Evolutionary conservation across 768 basidiomycete genomes (phyloP).

Genomic region (Brasilioporus rufonigricans): DNA sequence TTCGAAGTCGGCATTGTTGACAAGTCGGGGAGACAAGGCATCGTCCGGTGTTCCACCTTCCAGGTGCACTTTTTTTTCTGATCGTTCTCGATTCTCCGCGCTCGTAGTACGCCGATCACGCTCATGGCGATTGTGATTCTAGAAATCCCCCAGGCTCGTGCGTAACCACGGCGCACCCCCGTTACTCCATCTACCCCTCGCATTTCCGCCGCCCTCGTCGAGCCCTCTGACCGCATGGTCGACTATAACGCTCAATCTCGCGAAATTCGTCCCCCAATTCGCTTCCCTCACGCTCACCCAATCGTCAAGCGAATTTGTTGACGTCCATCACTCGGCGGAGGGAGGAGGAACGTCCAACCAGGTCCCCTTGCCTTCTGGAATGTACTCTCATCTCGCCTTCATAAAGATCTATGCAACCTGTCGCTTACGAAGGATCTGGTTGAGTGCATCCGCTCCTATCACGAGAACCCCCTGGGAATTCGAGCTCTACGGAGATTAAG

Average conservation of each 20-base stretch:
- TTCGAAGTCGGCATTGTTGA: conserved; percentile 77
- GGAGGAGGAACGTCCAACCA: conserved; percentile 17
- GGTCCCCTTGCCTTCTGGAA: conserved; percentile 44
- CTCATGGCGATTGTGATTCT: conserved; percentile 12
- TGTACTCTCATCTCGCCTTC: conserved; percentile 66
- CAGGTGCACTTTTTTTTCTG: conserved; percentile 48
- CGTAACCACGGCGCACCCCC: conserved; percentile 41
- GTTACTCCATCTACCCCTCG: conserved; percentile 67
- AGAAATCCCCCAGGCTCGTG: conserved; percentile 58
- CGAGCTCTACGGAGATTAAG: conserved; percentile 53
- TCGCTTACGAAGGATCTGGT: conserved; percentile 74
- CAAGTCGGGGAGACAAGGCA: conserved; percentile 53
- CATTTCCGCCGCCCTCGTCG: conserved; percentile 56
- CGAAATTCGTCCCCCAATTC: conserved; percentile 60
- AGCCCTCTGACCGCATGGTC: conserved; percentile 68
- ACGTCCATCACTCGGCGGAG: conserved; percentile 23
- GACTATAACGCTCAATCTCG: conserved; percentile 60
- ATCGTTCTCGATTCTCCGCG: neutral
- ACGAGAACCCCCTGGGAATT: conserved; percentile 74
- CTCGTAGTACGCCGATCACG: neutral
- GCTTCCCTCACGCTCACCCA: conserved; percentile 41
- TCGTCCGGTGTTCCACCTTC: conserved; percentile 72
- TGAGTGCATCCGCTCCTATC: conserved; percentile 53
- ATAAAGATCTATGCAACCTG: conserved; percentile 79
- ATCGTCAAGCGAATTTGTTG: conserved; percentile 20